phyloP scores from a whole-genome alignment of 208 protist genomes.

The Trypanosoma melophagium region DNA sequence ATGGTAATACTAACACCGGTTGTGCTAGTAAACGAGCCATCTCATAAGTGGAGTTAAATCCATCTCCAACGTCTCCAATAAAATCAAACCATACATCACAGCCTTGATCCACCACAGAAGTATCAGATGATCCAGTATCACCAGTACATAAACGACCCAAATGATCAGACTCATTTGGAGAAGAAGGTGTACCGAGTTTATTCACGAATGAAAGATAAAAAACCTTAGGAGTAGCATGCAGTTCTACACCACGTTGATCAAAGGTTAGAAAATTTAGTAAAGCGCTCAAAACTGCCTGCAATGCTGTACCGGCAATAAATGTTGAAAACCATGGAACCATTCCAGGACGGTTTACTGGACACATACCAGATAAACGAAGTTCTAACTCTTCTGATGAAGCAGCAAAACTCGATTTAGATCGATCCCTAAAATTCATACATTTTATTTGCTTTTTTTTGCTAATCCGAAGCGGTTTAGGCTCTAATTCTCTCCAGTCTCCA shows the following conservation, averaged over 20 bases:
- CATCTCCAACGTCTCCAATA: constrained; percentile 83
- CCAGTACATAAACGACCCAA: too few relatives aligned
- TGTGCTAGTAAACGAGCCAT: constrained; percentile 76
- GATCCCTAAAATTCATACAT: too few relatives aligned
- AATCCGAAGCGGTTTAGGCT: too few relatives aligned
- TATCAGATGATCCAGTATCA: too few relatives aligned
- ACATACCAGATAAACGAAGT: constrained; percentile 29
- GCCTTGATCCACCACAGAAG: too few relatives aligned
- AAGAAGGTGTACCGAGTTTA: background rate
- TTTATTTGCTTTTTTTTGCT: too few relatives aligned
- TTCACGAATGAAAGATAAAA: constrained; percentile 51
- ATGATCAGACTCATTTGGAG: too few relatives aligned
- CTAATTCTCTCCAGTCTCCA: constrained; percentile 24
- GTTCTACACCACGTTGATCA: constrained; percentile 66
- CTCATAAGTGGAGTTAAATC: constrained; percentile 86
- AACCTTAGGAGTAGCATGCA: constrained; percentile 46
- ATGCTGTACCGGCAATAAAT: constrained; percentile 64
- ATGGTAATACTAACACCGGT: constrained; percentile 28
- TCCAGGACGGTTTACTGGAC: constrained; percentile 58
- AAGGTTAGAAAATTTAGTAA: constrained; percentile 73
- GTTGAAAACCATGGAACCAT: constrained; percentile 89
- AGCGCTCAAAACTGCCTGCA: constrained; percentile 44
- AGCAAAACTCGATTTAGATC: too few relatives aligned
- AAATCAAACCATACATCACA: constrained; percentile 84
- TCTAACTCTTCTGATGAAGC: constrained; percentile 24